Conservation (phyloP, 2,329 filamentous ascomycete species). For the Emergomyces orientalis region DNA sequence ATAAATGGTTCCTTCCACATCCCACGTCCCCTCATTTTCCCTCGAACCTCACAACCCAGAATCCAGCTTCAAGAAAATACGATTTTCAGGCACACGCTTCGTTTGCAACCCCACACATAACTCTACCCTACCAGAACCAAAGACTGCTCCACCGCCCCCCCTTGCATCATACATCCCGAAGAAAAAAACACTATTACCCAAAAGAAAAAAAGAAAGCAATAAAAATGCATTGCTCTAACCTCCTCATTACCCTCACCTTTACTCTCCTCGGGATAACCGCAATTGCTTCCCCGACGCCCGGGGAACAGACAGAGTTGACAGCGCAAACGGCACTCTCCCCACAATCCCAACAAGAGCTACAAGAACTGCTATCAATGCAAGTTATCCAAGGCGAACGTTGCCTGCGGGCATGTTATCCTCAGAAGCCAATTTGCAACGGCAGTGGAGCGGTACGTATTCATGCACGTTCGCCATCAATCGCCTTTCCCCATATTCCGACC, state of each 20-base stretch:
- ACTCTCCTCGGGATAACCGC: neutral
- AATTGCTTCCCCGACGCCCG: neutral
- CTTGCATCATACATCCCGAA: too few species aligned
- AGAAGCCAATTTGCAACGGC: neutral
- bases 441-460: neutral
- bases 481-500: neutral
- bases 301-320: neutral
- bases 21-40: neutral
- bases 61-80: neutral
- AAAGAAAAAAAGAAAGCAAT: neutral
- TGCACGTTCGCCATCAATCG: neutral
- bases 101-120: neutral
- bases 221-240: neutral
- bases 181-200: neutral
- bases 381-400: neutral
- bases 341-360: neutral
- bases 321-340: neutral
- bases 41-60: neutral
- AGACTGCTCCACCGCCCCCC: neutral
- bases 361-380: neutral
- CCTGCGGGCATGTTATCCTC: neutral
- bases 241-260: neutral
- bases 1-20: neutral
- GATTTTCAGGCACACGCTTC: neutral
- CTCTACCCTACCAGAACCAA: neutral